A percentile compares a stretch with the other conserved stretches of the same genome.
phyloP scores from a whole-genome alignment of 345 rosid species.

The Dovyalis caffra region DNA sequence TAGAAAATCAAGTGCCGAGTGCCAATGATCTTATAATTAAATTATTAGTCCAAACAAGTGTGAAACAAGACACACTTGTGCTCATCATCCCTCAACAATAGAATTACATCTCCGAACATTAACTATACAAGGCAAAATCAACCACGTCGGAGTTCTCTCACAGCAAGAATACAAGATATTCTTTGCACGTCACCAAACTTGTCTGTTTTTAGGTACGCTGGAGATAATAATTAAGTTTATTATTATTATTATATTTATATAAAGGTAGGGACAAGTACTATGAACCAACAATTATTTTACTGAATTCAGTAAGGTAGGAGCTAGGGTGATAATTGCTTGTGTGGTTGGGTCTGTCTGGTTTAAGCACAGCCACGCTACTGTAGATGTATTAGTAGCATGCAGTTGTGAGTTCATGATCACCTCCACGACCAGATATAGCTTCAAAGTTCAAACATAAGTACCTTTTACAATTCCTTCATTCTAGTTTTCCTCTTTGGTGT shows the following conservation, averaged over 20 bases:
- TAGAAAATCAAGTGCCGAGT: not conserved
- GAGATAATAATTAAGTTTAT: not conserved
- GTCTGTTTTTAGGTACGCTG: not conserved
- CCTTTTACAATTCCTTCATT: not conserved
- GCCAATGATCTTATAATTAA: not conserved
- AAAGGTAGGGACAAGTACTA: not conserved
- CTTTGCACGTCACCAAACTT: not conserved
- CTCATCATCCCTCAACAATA: constrained; percentile 13
- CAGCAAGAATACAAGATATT: constrained; percentile 1
- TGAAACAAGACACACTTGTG: constrained; percentile 16
- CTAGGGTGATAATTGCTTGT: constrained; percentile 33
- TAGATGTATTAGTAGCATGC: not conserved
- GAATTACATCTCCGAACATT: not conserved
- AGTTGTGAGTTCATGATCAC: constrained; percentile 33
- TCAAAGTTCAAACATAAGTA: not conserved
- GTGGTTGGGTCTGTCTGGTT: constrained; percentile 22
- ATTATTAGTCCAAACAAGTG: not conserved
- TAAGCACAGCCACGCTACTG: constrained; percentile 12
- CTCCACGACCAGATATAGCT: not conserved
- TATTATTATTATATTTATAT: no score
- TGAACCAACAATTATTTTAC: not conserved
- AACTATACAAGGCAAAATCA: constrained; percentile 4
- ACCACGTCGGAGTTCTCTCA: constrained; percentile 13
- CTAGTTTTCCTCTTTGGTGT: not conserved
- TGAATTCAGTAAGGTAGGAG: constrained; percentile 17